Conservation (phyloP, 2,329 filamentous ascomycete genomes). For the Diaporthe velutina region DNA sequence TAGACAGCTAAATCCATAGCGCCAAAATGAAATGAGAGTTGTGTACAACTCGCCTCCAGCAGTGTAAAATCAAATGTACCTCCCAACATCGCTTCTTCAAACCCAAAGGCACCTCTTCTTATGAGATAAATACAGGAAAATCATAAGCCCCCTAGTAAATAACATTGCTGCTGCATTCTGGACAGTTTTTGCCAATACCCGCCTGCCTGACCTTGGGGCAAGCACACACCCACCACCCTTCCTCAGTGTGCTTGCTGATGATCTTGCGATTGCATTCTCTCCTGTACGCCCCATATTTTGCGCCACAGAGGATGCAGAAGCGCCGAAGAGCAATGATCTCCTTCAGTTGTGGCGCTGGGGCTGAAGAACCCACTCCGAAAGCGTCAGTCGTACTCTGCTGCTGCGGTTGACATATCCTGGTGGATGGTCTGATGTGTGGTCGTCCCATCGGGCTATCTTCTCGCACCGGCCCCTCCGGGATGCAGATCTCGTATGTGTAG, state of each 20-base stretch:
- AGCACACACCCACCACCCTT: constrained; percentile 37
- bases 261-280: constrained; percentile 38
- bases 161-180: constrained; percentile 33
- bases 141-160: constrained; percentile 23
- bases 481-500: constrained; percentile 35
- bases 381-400: not conserved
- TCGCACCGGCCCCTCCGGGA: not conserved
- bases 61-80: not conserved
- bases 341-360: constrained; percentile 6
- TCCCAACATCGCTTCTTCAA: not conserved
- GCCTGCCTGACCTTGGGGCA: constrained; percentile 32
- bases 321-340: constrained; percentile 35
- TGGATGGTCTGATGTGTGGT: not conserved
- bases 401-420: constrained; percentile 25
- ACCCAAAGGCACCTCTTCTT: not conserved
- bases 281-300: constrained; percentile 33
- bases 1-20: not conserved
- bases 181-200: constrained; percentile 29
- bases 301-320: constrained; percentile 36
- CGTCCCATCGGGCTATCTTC: not conserved
- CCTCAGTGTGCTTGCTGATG: constrained; percentile 31
- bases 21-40: not conserved
- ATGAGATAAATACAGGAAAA: not conserved
- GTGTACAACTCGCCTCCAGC: not conserved
- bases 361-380: too few species aligned